Evolutionary conservation across 1,284 basidiomycete genomes (phyloP).

Genomic region (Ustilago curta): DNA sequence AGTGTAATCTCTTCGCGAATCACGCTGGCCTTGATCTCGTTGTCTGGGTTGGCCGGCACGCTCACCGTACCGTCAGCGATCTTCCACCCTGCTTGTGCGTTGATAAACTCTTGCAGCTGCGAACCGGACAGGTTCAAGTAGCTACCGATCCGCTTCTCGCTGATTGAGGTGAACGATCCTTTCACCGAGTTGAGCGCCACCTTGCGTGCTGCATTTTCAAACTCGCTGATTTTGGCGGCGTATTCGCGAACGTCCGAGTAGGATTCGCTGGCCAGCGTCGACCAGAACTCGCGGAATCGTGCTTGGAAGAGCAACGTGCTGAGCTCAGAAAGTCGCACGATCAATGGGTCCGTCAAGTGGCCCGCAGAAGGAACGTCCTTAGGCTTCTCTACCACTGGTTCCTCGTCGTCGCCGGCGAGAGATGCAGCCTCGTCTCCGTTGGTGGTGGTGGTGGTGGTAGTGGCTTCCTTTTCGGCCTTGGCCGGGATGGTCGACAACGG

Average conservation of each 20-base stretch:
- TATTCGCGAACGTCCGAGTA: slow-evolving; percentile 84
- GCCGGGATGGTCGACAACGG: slow-evolving; percentile 39
- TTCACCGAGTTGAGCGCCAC: slow-evolving; percentile 82
- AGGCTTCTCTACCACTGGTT: slow-evolving; percentile 35
- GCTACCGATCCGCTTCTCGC: slow-evolving; percentile 76
- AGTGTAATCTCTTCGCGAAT: slow-evolving; percentile 90
- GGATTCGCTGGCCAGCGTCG: slow-evolving; percentile 70
- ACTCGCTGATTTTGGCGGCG: slow-evolving; percentile 82
- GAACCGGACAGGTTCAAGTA: slow-evolving; percentile 81
- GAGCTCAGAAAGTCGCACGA: slow-evolving; percentile 81
- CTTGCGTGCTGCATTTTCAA: slow-evolving; percentile 81
- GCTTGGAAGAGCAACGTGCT: slow-evolving; percentile 85
- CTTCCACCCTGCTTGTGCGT: slow-evolving; percentile 79
- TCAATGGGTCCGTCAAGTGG: slow-evolving; percentile 71
- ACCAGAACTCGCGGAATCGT: slow-evolving; percentile 91
- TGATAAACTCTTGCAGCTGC: slow-evolving; percentile 77
- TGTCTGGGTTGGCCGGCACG: slow-evolving; percentile 75
- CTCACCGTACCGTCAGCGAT: slow-evolving; percentile 77
- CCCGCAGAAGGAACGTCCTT: slow-evolving; percentile 70
- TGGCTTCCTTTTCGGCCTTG: slow-evolving; percentile 49
- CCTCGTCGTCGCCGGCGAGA: slow-evolving; percentile 44
- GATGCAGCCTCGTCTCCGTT: slow-evolving; percentile 35
- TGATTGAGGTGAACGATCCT: slow-evolving; percentile 82
- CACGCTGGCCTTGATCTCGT: slow-evolving; percentile 92
- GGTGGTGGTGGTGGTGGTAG: slow-evolving; percentile 17